Evolutionary conservation across 257 asterid genomes (phyloP), one percentile per base, ranked within the genome.

Genomic region (Plectranthus barbatus): DNA sequence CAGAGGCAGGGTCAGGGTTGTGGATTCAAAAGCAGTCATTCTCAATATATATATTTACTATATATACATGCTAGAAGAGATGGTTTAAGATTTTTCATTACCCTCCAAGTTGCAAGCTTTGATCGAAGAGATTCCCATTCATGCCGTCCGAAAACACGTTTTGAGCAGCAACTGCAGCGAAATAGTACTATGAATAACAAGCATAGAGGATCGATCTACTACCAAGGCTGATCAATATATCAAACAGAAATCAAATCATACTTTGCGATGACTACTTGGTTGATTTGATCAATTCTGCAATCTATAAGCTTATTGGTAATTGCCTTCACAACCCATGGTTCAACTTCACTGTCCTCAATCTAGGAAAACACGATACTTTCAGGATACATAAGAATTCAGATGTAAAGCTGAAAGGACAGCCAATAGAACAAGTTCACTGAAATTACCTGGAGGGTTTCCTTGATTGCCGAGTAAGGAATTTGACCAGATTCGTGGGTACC

Each of bases 211-310:
- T 51, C 24, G 45, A 33, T 51, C 24, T 19, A 54, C 14, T 9
- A 17, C 52, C 29, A 13, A 26, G 37, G 4, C 40, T 46, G 17
- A 13, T 39, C 20, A 39, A 39, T 52, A 49, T 10, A 63, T 37
- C 69, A 34, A 34, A 62, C 19, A 36, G 40, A 60, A 57, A 48
- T 6, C 3, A 45, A 13, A 46, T 24, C 68, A 33, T 79, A 92
- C 97, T 95, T 90, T 72, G 90, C 95, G 37, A 81, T 72, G 64
- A 90, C 80, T 19, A 77, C 81, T 79, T 84, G 81, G 66, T 93
- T 90, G 86, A 90, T 83, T 62, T 93, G 99, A 76, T 90, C 99
- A 24, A 93, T 90, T 83, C 86, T 90, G 76, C 99, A 87, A 69
- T 82, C 94, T 33, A 93, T 54, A 56, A 90, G 77, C 82, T 90